A percentile compares a stretch with the other conserved stretches of the same genome.
Conservation (phyloP, 768 basidiomycete species). For the Fomitopsis pulvina region DNA sequence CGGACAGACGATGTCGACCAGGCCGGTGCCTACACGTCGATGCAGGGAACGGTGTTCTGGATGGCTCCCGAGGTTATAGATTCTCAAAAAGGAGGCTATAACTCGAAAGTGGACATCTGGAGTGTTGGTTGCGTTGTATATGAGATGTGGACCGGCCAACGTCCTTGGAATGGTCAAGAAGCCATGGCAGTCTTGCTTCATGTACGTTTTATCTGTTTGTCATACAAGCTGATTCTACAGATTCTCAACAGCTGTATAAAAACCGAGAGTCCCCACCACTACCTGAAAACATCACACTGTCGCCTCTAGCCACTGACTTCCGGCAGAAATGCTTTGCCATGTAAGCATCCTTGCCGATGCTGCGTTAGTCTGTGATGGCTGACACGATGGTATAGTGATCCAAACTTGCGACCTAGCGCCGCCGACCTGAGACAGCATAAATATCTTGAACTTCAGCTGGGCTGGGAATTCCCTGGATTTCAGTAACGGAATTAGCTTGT, state of each 20-base stretch:
- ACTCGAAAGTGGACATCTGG: conserved; percentile 98
- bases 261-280: conserved; percentile 84
- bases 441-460: conserved; percentile 66
- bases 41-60: conserved; percentile 99
- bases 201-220: conserved; percentile 37
- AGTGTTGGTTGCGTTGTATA: conserved; percentile 97
- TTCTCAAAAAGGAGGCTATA: conserved; percentile 85
- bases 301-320: conserved; percentile 78
- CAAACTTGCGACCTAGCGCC: conserved; percentile 76
- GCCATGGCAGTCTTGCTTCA: conserved; percentile 92
- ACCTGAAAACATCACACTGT: conserved; percentile 74
- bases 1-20: conserved; percentile 81
- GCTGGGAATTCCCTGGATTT: conserved; percentile 67
- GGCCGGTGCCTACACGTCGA: conserved; percentile 80
- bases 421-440: conserved; percentile 73
- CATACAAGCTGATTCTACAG: background rate
- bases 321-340: conserved; percentile 84
- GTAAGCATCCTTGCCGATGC: conserved; percentile 39
- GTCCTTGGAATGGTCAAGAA: conserved; percentile 92
- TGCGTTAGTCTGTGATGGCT: conserved; percentile 1
- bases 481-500: conserved; percentile 15
- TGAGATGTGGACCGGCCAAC: conserved; percentile 97
- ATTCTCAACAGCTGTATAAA: conserved; percentile 61
- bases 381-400: conserved; percentile 47
- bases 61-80: conserved; percentile 97